Percentiles rank a stretch among this genome's conserved stretches.
phyloP scores from a whole-genome alignment of 2,329 filamentous ascomycete genomes.

The Phyllosticta citriasiana region DNA sequence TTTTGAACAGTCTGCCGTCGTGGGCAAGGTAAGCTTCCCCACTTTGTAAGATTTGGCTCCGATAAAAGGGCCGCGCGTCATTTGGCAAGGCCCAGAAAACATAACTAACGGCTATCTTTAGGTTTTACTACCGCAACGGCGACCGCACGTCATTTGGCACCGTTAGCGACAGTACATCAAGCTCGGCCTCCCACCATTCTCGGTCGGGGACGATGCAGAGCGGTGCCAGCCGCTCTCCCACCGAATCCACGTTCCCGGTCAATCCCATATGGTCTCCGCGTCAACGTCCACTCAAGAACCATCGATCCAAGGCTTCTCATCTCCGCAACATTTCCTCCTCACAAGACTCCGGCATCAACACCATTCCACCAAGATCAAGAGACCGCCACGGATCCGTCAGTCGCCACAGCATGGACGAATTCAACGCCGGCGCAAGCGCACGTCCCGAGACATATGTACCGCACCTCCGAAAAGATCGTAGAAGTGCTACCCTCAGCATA shows the following conservation, averaged over 20 bases:
- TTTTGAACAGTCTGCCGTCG: slow-evolving; percentile 26
- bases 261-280: slow-evolving; percentile 27
- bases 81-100: background rate
- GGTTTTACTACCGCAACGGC: slow-evolving; percentile 28
- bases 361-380: background rate
- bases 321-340: background rate
- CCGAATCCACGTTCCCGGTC: slow-evolving; percentile 27
- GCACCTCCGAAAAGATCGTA: slow-evolving; percentile 1
- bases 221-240: slow-evolving; percentile 26
- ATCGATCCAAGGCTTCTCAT: background rate
- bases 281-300: slow-evolving; percentile 23
- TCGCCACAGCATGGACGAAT: background rate
- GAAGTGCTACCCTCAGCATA: slow-evolving; percentile 4
- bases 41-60: background rate
- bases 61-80: background rate
- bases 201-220: slow-evolving; percentile 26
- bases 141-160: slow-evolving; percentile 25
- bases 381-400: background rate
- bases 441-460: background rate
- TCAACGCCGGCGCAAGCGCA: background rate
- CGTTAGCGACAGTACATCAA: slow-evolving; percentile 5
- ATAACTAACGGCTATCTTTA: slow-evolving; percentile 7
- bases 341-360: background rate
- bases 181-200: slow-evolving; percentile 20
- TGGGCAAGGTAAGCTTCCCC: slow-evolving; percentile 24